phyloP scores from a whole-genome alignment of 2,329 filamentous ascomycete species.

The Xylariaceae sp. region DNA sequence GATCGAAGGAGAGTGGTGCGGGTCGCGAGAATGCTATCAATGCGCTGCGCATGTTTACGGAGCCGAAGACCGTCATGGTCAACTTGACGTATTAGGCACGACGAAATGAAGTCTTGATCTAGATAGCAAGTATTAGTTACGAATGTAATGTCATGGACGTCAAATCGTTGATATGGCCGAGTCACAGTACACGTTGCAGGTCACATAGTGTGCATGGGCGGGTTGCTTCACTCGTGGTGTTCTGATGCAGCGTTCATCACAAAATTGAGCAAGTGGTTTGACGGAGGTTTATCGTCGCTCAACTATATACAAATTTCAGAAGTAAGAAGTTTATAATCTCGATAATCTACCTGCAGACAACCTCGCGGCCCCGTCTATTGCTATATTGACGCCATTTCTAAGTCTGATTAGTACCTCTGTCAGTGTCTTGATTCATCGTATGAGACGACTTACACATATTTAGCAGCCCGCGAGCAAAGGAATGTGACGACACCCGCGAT shows the following conservation, averaged over 20 bases:
- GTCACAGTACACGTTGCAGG: too few species aligned
- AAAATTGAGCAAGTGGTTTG: too few species aligned
- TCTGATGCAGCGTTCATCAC: too few species aligned
- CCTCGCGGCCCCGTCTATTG: background rate
- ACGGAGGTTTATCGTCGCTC: too few species aligned
- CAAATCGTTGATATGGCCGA: too few species aligned
- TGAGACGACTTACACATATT: background rate
- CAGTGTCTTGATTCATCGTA: background rate
- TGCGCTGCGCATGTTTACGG: constrained; percentile 44
- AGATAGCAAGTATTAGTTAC: too few species aligned
- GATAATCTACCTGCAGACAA: background rate
- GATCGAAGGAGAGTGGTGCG: constrained; percentile 46
- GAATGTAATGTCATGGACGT: too few species aligned
- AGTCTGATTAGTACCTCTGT: background rate
- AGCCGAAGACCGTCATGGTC: constrained; percentile 48
- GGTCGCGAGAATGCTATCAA: constrained; percentile 47
- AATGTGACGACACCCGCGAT: background rate
- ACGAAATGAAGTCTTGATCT: too few species aligned
- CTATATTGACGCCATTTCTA: background rate
- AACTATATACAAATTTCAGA: too few species aligned
- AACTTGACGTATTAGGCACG: constrained; percentile 28
- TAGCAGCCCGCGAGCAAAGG: background rate
- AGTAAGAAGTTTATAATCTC: background rate
- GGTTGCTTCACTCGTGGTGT: too few species aligned
- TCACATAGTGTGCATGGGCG: too few species aligned